phyloP scores from a whole-genome alignment of 164 flowering plant genomes.

The Warburgia ugandensis region DNA sequence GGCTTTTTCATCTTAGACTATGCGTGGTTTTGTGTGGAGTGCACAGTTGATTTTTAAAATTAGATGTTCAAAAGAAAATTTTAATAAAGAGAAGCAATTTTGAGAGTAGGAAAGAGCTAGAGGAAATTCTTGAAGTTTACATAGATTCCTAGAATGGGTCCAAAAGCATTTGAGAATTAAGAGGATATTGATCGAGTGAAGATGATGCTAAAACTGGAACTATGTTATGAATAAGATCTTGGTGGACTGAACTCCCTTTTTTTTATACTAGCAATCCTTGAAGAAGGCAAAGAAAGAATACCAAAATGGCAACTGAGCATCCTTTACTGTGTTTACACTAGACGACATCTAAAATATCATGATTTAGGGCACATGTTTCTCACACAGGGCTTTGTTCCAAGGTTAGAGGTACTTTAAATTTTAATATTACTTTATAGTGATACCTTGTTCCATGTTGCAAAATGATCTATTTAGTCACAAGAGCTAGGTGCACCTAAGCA shows the following conservation, averaged over 20 bases:
- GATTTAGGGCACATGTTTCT: constrained; percentile 86
- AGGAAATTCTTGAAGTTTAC: constrained; percentile 64
- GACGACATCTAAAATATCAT: constrained; percentile 82
- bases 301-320: constrained; percentile 58
- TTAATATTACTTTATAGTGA: too few relatives aligned
- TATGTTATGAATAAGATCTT: constrained; percentile 75
- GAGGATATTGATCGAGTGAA: constrained; percentile 66
- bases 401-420: constrained; percentile 90
- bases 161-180: constrained; percentile 61
- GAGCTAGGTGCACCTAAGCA: too few relatives aligned
- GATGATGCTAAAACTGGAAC: constrained; percentile 88
- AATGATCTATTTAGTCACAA: too few relatives aligned
- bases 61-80: constrained; percentile 44
- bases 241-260: constrained; percentile 58
- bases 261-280: constrained; percentile 68
- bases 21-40: constrained; percentile 90
- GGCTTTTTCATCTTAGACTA: constrained; percentile 72
- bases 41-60: constrained; percentile 46
- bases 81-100: constrained; percentile 51
- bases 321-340: constrained; percentile 50
- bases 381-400: constrained; percentile 86
- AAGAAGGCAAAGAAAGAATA: constrained; percentile 69
- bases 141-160: constrained; percentile 69
- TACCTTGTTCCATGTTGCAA: too few relatives aligned
- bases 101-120: constrained; percentile 63